Percentiles rank a stretch among this genome's conserved stretches.
These are phyloP conservation scores for Auriscalpium microsporum DNA, from an alignment of 768 basidiomycete species.

Conservation along the genomic window DNA sequence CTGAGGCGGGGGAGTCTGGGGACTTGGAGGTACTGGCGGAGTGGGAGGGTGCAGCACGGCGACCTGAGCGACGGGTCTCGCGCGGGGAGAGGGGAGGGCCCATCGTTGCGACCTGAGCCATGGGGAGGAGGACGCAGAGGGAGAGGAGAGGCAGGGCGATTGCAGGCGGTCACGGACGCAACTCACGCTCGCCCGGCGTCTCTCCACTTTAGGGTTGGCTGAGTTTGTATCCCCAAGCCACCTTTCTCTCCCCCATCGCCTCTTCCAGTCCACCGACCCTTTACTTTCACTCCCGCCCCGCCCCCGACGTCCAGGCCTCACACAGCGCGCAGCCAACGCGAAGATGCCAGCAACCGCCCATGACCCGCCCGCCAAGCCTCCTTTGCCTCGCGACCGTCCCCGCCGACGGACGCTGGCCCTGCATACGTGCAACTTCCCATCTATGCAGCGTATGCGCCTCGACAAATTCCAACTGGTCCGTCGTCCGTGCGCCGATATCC, in stretches of 20 bases:
- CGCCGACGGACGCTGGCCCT: no score
- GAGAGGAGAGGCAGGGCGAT: conserved; percentile 7
- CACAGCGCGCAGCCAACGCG: neutral
- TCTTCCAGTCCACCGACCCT: neutral
- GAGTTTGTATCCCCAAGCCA: conserved; percentile 5
- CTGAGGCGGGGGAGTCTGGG: conserved; percentile 57
- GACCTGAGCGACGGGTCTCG: conserved; percentile 70
- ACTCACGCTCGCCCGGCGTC: conserved; percentile 4
- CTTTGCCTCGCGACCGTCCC: no score
- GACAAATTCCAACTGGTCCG: no score
- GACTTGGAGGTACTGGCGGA: conserved; percentile 67
- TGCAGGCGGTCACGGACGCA: conserved; percentile 4
- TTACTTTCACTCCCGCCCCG: neutral
- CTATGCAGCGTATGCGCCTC: no score
- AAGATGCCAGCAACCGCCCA: neutral
- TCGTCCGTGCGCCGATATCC: no score
- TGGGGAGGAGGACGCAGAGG: conserved; percentile 6
- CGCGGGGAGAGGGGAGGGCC: conserved; percentile 70
- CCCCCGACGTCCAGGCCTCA: neutral
- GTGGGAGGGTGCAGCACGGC: conserved; percentile 59
- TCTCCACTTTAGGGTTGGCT: conserved; percentile 16
- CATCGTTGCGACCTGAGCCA: conserved; percentile 66
- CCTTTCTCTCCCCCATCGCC: neutral
- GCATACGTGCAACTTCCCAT: no score
- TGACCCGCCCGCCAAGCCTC: no score